Evolutionary conservation across 495 filamentous ascomycete species (phyloP).

Genomic region (Trypethelium eluteriae): DNA sequence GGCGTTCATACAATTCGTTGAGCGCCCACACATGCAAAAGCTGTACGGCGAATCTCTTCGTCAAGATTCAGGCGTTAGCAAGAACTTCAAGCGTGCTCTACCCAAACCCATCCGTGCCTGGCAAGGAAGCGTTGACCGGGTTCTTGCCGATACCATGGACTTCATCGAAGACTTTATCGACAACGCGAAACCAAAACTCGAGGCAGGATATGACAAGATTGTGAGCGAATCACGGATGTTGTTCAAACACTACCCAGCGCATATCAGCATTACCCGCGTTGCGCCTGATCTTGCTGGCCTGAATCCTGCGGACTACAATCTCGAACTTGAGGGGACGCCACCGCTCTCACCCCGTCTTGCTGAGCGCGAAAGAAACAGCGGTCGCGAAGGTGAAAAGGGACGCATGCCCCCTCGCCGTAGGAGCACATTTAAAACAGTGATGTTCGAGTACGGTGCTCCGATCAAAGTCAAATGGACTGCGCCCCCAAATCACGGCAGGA

Average conservation of each 20-base stretch:
- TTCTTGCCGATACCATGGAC: constrained; percentile 73
- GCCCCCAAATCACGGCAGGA: constrained; percentile 80
- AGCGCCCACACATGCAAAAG: constrained; percentile 98
- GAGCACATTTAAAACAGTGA: constrained; percentile 60
- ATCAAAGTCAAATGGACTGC: constrained; percentile 90
- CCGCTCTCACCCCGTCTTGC: constrained; percentile 38
- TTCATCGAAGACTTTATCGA: constrained; percentile 89
- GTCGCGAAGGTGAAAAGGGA: constrained; percentile 46
- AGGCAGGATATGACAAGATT: constrained; percentile 76
- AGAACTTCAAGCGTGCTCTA: constrained; percentile 79
- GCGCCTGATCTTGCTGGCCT: constrained; percentile 76
- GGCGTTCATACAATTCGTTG: constrained; percentile 84
- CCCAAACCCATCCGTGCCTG: constrained; percentile 69
- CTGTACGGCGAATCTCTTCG: constrained; percentile 80
- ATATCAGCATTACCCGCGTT: constrained; percentile 75
- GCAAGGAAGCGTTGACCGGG: constrained; percentile 78
- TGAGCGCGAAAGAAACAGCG: constrained; percentile 41
- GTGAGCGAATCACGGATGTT: constrained; percentile 80
- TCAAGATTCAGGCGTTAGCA: constrained; percentile 80
- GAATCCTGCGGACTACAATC: constrained; percentile 71
- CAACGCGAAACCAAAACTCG: constrained; percentile 75
- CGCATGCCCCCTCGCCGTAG: constrained; percentile 44
- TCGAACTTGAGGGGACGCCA: constrained; percentile 63
- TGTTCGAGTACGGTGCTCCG: constrained; percentile 83
- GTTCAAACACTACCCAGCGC: constrained; percentile 84